These are phyloP conservation scores for Paspalum vaginatum DNA, from an alignment of 176 grass and related monocot genomes.

Conservation along the genomic window DNA sequence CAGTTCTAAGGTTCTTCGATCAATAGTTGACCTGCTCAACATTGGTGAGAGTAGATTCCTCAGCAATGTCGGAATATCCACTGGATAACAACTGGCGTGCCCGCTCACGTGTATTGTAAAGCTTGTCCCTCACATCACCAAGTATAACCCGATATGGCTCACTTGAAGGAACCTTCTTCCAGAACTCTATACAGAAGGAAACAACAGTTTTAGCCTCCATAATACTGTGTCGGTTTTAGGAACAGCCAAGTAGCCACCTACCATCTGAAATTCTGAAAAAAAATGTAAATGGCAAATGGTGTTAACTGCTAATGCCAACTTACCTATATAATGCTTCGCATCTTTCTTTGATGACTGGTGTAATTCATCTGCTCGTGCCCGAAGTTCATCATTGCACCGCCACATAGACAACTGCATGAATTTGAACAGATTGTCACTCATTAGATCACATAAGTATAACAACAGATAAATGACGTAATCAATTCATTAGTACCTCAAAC, in stretches of 20 bases:
- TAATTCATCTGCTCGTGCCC: conserved; percentile 41
- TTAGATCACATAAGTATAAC: background rate
- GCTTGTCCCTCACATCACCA: conserved; percentile 51
- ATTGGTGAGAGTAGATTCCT: conserved; percentile 39
- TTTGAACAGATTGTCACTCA: background rate
- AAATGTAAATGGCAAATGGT: background rate
- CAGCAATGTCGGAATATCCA: conserved; percentile 56
- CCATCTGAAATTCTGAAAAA: background rate
- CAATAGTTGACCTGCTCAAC: conserved; percentile 39
- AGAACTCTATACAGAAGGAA: conserved; percentile 41
- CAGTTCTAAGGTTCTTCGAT: background rate
- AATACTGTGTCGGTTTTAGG: background rate
- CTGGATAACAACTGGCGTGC: conserved; percentile 45
- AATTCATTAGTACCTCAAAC: conserved; percentile 47
- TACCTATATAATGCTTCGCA: conserved; percentile 57
- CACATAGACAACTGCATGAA: conserved; percentile 65
- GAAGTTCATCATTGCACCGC: conserved; percentile 66
- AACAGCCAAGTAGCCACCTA: background rate
- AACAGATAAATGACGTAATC: background rate
- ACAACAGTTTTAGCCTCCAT: background rate
- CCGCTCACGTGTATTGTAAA: conserved; percentile 47
- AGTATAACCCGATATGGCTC: conserved; percentile 55
- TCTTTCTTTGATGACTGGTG: conserved; percentile 46
- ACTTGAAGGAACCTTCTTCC: conserved; percentile 51
- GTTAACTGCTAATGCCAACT: background rate